phyloP scores from a whole-genome alignment of 306 rosid species.

The Castanea sativa region DNA sequence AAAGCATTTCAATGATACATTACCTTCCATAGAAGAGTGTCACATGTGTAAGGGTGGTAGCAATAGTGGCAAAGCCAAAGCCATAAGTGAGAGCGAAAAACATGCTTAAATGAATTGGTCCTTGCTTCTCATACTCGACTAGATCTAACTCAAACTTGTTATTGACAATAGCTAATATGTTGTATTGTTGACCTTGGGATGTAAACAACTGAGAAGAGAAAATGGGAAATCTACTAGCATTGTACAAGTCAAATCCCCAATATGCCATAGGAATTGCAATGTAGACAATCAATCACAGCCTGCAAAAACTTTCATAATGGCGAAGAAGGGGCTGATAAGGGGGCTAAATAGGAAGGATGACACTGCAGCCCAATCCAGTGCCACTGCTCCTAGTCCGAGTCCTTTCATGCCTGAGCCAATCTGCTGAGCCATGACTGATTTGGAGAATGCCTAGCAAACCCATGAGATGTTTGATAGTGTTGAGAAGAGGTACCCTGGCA shows the following conservation, averaged over 20 bases:
- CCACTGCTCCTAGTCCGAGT: constrained; percentile 63
- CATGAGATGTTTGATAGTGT: constrained; percentile 75
- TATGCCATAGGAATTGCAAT: constrained; percentile 50
- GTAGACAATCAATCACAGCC: constrained; percentile 50
- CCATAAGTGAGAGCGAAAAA: constrained; percentile 70
- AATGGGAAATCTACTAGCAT: constrained; percentile 58
- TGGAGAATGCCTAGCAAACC: constrained; percentile 73
- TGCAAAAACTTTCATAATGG: constrained; percentile 55
- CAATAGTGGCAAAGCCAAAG: constrained; percentile 78
- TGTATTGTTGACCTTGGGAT: constrained; percentile 42
- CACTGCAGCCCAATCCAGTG: constrained; percentile 66
- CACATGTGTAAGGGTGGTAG: constrained; percentile 67
- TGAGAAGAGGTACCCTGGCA: constrained; percentile 73
- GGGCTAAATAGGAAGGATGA: constrained; percentile 77
- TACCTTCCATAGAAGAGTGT: constrained; percentile 78
- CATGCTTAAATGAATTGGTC: constrained; percentile 54
- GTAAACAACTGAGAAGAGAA: constrained; percentile 69
- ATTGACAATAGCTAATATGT: constrained; percentile 59
- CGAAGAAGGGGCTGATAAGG: constrained; percentile 67
- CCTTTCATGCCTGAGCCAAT: constrained; percentile 76
- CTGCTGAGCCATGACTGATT: constrained; percentile 72
- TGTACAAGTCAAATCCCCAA: constrained; percentile 59
- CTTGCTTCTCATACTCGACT: constrained; percentile 46
- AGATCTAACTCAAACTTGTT: constrained; percentile 54
- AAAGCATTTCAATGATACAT: neutral